phyloP scores from a whole-genome alignment of 495 filamentous ascomycete species.

The Aspergillus hancockii region DNA sequence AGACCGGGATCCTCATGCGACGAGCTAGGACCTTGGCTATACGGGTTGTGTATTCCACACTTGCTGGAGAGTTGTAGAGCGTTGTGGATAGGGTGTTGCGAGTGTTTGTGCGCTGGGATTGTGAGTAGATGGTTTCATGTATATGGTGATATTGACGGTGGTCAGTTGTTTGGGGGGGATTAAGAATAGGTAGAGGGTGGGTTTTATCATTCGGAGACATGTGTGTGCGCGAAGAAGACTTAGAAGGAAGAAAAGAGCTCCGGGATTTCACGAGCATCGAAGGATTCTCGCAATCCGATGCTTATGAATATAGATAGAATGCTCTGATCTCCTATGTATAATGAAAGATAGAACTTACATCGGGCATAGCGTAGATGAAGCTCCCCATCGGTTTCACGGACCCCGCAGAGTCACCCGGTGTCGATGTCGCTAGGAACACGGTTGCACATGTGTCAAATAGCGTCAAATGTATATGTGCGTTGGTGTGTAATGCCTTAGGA shows the following conservation, averaged over 20 bases:
- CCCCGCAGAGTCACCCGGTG: constrained; percentile 54
- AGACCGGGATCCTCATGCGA: constrained; percentile 68
- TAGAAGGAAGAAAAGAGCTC: too few species aligned
- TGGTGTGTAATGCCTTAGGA: constrained; percentile 73
- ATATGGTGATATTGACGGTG: too few species aligned
- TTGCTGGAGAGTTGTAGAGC: constrained; percentile 71
- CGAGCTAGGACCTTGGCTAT: constrained; percentile 79
- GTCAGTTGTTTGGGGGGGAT: background rate
- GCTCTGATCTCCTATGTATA: background rate
- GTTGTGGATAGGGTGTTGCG: constrained; percentile 65
- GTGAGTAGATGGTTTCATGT: constrained; percentile 13
- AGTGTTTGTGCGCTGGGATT: constrained; percentile 35
- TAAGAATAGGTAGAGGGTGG: background rate
- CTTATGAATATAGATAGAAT: too few species aligned
- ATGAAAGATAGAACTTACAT: constrained; percentile 54
- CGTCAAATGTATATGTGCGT: constrained; percentile 75
- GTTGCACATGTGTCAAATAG: constrained; percentile 64
- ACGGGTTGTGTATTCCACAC: constrained; percentile 81
- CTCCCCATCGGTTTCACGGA: constrained; percentile 54
- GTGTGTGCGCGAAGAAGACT: too few species aligned
- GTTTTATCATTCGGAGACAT: too few species aligned
- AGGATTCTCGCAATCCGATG: too few species aligned
- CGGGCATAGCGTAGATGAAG: constrained; percentile 90
- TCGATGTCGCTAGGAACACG: constrained; percentile 75
- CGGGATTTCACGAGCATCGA: too few species aligned